Percentiles rank a stretch among this genome's conserved stretches.
Conservation (phyloP, 208 protist species). For the Vickermania ingenoplastis region DNA sequence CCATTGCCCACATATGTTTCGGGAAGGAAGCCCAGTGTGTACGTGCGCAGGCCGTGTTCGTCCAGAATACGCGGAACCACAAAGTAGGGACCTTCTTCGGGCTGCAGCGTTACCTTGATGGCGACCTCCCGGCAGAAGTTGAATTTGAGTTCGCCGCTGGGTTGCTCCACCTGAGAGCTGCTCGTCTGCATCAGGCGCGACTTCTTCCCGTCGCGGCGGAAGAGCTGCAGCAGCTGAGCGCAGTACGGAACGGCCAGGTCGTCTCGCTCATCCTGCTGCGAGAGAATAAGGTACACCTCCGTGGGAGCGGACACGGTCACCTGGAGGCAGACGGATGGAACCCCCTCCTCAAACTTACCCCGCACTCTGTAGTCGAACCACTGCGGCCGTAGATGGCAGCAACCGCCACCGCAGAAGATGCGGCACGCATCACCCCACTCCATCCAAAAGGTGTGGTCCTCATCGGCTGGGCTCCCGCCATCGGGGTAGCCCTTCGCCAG, state of each 20-base stretch:
- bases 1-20: slow-evolving; percentile 68
- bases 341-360: slow-evolving; percentile 46
- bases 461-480: slow-evolving; percentile 18
- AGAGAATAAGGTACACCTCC: slow-evolving; percentile 51
- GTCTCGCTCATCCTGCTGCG: slow-evolving; percentile 65
- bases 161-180: slow-evolving; percentile 55
- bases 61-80: slow-evolving; percentile 68
- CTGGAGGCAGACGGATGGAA: slow-evolving; percentile 46
- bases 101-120: slow-evolving; percentile 53
- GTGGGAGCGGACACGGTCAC: slow-evolving; percentile 45
- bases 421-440: slow-evolving; percentile 57
- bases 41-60: slow-evolving; percentile 32
- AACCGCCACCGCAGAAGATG: slow-evolving; percentile 50
- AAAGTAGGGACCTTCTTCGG: slow-evolving; percentile 64
- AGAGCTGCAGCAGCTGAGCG: slow-evolving; percentile 57
- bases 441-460: slow-evolving; percentile 76
- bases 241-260: slow-evolving; percentile 33
- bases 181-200: slow-evolving; percentile 57
- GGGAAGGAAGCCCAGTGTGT: slow-evolving; percentile 54
- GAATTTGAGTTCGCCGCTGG: slow-evolving; percentile 61
- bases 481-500: slow-evolving; percentile 30
- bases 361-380: slow-evolving; percentile 78
- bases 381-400: slow-evolving; percentile 48
- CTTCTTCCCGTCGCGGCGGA: slow-evolving; percentile 46
- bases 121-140: slow-evolving; percentile 71